These are phyloP conservation scores for Syncephalastrum sp. DNA, from an alignment of 371 early-diverging fungal species.

Conservation along the genomic window DNA sequence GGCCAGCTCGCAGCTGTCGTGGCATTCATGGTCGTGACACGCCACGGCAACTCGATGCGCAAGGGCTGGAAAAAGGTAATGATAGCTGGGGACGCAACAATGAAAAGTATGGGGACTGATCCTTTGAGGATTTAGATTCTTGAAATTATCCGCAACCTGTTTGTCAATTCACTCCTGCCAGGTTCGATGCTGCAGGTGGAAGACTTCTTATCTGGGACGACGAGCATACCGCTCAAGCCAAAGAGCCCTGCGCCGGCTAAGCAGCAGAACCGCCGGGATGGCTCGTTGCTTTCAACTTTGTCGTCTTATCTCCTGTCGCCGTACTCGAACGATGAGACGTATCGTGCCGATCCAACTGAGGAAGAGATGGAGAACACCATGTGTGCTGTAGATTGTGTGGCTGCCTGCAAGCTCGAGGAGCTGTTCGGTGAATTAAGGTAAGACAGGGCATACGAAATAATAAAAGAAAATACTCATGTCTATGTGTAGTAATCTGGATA, in stretches of 20 bases:
- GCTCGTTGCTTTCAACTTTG: conserved; percentile 76
- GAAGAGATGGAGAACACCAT: conserved; percentile 75
- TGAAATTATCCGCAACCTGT: conserved; percentile 76
- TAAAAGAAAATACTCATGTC: neutral
- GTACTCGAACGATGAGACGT: conserved; percentile 57
- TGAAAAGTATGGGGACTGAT: neutral
- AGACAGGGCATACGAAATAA: conserved; percentile 1
- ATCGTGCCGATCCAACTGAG: conserved; percentile 65
- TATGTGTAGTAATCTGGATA: conserved; percentile 57
- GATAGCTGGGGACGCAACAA: neutral
- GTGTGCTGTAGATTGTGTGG: conserved; percentile 70
- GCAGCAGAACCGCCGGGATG: conserved; percentile 57
- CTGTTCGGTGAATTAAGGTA: conserved; percentile 71
- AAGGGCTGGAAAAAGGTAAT: conserved; percentile 74
- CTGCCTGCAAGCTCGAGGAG: conserved; percentile 71
- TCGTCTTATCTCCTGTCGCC: conserved; percentile 77
- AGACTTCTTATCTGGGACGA: conserved; percentile 72
- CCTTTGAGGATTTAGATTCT: conserved; percentile 45
- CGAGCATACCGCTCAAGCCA: conserved; percentile 68
- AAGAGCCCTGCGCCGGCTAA: conserved; percentile 49
- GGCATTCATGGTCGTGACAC: conserved; percentile 74
- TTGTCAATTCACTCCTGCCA: conserved; percentile 68
- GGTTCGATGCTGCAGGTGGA: conserved; percentile 69
- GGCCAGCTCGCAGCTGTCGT: conserved; percentile 88
- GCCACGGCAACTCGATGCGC: conserved; percentile 70